Base-by-base conservation (phyloP, 768 basidiomycete genomes). In the Dentipellis fragilis region DNA sequence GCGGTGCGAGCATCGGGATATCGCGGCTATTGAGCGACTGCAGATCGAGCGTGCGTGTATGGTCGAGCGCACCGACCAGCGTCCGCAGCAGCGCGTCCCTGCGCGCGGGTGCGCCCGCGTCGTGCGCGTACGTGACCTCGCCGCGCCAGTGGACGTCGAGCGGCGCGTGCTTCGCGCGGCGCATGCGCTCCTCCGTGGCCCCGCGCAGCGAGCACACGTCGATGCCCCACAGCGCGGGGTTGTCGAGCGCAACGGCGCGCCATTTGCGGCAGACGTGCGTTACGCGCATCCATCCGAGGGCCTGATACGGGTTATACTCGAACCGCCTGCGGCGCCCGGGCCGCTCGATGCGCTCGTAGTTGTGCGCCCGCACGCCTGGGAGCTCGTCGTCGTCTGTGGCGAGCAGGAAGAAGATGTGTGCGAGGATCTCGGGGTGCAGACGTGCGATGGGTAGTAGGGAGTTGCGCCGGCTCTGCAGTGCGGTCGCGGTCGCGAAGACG, bases 221-320 rank as follows among this genome's bases (percentile, higher is more conserved):
- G n/a, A 16, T 53, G 19, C 52, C 52, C 52, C 52, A 53, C 8
- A 53, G 17, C 19, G 38, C 45, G 12, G 52, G 42, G 10, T 17
- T 53, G 39, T 53, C 39, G 16, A 53, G 40, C 7, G 52, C 52
- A 22, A 42, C 40, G 38, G 40, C 17, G 16, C 52, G 38, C 52
- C 52, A 53, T 4, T 17, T 17, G 9, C 23, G 52, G 17, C 52
- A 53, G 52, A 53, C 52, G 19, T 53, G 52, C 10, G 39, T 53
- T 4, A 42, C 42, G 12, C 19, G 29, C 12, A 53, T 53, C 52
- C 52, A 53, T 7, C 52, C 52, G 29, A 53, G 21, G 11, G 19
- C 9, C 16, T 10, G 11, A 21, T 21, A 21, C 48, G 22, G 29
- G 21, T 22, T 22, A 21, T 17, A 19, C 17, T 12, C 42, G 4